A percentile compares a stretch with the other conserved stretches of the same genome.
Conservation (phyloP, 805 yeast genomes). For the Metschnikowia similis region DNA sequence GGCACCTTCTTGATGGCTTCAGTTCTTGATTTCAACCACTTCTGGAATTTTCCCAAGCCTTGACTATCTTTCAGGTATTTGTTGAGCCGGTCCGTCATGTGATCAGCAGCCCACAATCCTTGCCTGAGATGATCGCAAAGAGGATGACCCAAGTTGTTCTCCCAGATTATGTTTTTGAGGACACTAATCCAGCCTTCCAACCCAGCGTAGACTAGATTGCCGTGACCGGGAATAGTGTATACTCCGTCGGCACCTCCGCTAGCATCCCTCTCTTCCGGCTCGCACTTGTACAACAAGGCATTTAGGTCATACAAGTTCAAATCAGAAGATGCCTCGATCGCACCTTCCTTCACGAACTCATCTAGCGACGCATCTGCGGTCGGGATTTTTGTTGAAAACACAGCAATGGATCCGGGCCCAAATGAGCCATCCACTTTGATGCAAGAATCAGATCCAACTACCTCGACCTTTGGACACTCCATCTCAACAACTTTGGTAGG, state of each 20-base stretch:
- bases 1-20: slow-evolving; percentile 66
- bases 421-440: slow-evolving; percentile 59
- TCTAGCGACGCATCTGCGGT: slow-evolving; percentile 66
- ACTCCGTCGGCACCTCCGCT: slow-evolving; percentile 69
- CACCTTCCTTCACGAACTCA: slow-evolving; percentile 66
- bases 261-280: slow-evolving; percentile 82
- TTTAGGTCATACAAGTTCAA: slow-evolving; percentile 69
- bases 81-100: slow-evolving; percentile 55
- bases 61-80: slow-evolving; percentile 46
- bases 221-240: slow-evolving; percentile 70
- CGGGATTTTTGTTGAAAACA: slow-evolving; percentile 66
- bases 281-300: slow-evolving; percentile 69
- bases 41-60: slow-evolving; percentile 51
- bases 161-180: slow-evolving; percentile 54
- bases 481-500: slow-evolving; percentile 60
- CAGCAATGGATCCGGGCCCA: slow-evolving; percentile 89
- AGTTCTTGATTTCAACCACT: slow-evolving; percentile 68
- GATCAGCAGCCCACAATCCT: slow-evolving; percentile 90
- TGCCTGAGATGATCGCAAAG: slow-evolving; percentile 72
- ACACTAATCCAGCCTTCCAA: slow-evolving; percentile 87
- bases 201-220: slow-evolving; percentile 80
- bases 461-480: slow-evolving; percentile 44
- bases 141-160: slow-evolving; percentile 81
- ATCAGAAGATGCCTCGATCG: slow-evolving; percentile 62
- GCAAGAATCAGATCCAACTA: slow-evolving; percentile 44